Percentiles rank a stretch among this genome's conserved stretches.
Evolutionary conservation across 1,139 yeast species (phyloP).

Genomic region (Debaryomyces subglobosus): DNA sequence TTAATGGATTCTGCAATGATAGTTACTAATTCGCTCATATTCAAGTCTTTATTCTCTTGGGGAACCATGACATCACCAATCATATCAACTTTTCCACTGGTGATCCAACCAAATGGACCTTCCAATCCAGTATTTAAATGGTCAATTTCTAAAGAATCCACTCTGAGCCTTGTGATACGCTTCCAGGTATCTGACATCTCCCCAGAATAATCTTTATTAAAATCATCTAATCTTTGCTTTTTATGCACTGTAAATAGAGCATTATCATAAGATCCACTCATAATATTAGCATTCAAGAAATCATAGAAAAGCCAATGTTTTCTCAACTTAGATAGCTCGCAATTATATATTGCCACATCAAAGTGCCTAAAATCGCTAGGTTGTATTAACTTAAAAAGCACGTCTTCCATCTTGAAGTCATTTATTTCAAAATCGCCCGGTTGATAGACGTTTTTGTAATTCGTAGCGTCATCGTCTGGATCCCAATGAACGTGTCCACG

Average conservation of each 20-base stretch:
- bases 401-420: conserved; percentile 79
- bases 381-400: conserved; percentile 76
- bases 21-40: conserved; percentile 42
- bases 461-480: conserved; percentile 79
- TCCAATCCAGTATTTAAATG: conserved; percentile 87
- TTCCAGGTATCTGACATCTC: conserved; percentile 39
- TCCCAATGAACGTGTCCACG: conserved; percentile 86
- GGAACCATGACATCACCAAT: conserved; percentile 88
- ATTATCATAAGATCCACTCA: conserved; percentile 92
- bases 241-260: conserved; percentile 90
- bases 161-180: conserved; percentile 75
- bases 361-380: conserved; percentile 83
- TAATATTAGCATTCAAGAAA: conserved; percentile 76
- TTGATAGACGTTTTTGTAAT: conserved; percentile 69
- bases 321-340: conserved; percentile 76
- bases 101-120: conserved; percentile 98
- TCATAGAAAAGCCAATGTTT: conserved; percentile 95
- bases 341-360: conserved; percentile 81
- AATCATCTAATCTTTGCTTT: conserved; percentile 59
- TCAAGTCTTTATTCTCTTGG: conserved; percentile 52
- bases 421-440: conserved; percentile 96
- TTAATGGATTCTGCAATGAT: conserved; percentile 43
- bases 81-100: conserved; percentile 88
- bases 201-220: conserved; percentile 17
- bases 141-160: conserved; percentile 83